Conservation (phyloP, 1,284 basidiomycete genomes). For the Stygiomarasmius scandens region DNA sequence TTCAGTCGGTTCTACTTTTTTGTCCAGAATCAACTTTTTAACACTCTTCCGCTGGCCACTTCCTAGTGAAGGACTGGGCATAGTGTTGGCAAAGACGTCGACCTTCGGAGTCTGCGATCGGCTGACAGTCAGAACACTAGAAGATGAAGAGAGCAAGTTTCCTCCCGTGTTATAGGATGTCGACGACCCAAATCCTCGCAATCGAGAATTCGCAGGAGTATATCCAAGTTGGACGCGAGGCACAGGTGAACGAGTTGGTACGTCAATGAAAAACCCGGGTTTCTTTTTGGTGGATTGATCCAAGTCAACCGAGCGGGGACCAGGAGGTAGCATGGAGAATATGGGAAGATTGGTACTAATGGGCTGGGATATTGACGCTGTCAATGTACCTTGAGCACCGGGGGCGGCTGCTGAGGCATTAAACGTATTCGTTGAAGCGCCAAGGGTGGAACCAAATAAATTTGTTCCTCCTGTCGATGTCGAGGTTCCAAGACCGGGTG, state of each 20-base stretch:
- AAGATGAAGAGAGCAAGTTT: constrained; percentile 47
- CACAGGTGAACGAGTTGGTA: constrained; percentile 66
- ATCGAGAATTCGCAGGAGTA: constrained; percentile 63
- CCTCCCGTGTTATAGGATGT: constrained; percentile 36
- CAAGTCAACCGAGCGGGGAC: constrained; percentile 60
- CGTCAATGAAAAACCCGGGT: constrained; percentile 67
- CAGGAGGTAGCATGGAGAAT: constrained; percentile 72
- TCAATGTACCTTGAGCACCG: constrained; percentile 59
- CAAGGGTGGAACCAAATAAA: constrained; percentile 50
- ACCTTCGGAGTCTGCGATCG: constrained; percentile 44
- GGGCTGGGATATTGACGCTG: constrained; percentile 88
- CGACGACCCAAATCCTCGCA: constrained; percentile 69
- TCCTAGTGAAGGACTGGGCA: constrained; percentile 71
- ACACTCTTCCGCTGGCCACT: constrained; percentile 81
- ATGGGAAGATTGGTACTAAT: constrained; percentile 84
- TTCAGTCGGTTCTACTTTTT: constrained; percentile 73
- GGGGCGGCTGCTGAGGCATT: constrained; percentile 42
- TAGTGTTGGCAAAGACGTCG: constrained; percentile 56
- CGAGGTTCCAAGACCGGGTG: constrained; percentile 36
- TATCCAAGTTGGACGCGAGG: constrained; percentile 64
- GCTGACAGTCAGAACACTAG: constrained; percentile 53
- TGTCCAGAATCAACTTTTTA: constrained; percentile 92
- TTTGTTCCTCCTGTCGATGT: constrained; percentile 44
- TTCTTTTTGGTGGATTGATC: constrained; percentile 74
- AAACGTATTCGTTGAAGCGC: constrained; percentile 34